Evolutionary conservation across 805 yeast species (phyloP), one percentile per base, ranked within the genome.

Genomic region (Pachysolen tannophilus): DNA sequence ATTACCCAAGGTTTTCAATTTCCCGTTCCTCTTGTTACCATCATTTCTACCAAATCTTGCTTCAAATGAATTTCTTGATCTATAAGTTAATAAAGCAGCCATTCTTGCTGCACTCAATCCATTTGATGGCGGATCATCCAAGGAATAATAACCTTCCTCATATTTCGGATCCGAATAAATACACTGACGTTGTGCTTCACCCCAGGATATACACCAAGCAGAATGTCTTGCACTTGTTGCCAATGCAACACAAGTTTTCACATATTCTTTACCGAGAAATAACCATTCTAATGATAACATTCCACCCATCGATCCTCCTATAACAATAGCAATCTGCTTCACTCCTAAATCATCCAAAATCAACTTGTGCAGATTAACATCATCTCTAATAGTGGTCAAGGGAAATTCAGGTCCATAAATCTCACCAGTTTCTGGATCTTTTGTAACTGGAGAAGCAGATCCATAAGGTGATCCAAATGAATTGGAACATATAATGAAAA

Each of bases 231-330:
- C 96, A 18, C 94, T 78, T 0, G 97, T 90, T 2, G 98, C 98
- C 35, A 90, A 60, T 0, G 96, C 90, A 10, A 90, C 78, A 16
- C 83, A 65, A 28, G 72, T 64, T 40, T 70, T 69, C 23, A 92
- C 94, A 52, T 74, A 92, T 2, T 67, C 70, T 2, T 64, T 54
- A 3, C 81, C 81, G 37, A 75, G 78, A 53, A 72, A 85, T 3
- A 87, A 75, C 72, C 85, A 92, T 55, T 92, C 98, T 47, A 92
- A 62, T 0, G 88, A 86, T 30, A 87, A 62, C 97, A 92, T 92
- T 14, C 98, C 98, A 28, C 98, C 98, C 98, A 92, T 92, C 18
- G 97, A 88, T 0, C 98, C 98, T 26, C 98, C 98, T 38, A 92
- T 74, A 13, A 82, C 94, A 34, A 80, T 72, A 1, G 97, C 96